Base-by-base conservation (phyloP, 192 early-diverging fungal species). In the Mortierella claussenii region DNA sequence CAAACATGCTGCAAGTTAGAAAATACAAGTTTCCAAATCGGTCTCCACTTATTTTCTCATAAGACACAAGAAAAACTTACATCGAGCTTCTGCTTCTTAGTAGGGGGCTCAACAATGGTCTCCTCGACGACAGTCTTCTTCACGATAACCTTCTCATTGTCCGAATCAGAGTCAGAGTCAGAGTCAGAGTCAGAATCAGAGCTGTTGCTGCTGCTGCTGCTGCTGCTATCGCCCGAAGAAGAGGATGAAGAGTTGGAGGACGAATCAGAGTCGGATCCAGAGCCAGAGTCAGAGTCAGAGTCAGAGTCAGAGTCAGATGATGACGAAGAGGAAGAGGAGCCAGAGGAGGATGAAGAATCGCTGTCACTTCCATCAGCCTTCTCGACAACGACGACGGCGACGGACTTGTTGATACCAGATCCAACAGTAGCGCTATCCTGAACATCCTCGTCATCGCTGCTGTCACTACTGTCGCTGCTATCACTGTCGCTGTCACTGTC, bases 21-120 rank as follows among this genome's bases (percentile, higher is more conserved):
- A 56, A 45, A 26, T 4, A 30, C 46, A 33, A 55, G 54, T 27
- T 23, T 27, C 17, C 3, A 18, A 36, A n/a, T n/a, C n/a, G n/a
- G n/a, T n/a, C n/a, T n/a, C n/a, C n/a, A n/a, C n/a, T n/a, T n/a
- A n/a, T n/a, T n/a, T n/a, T n/a, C n/a, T n/a, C n/a, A 40, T 40
- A 40, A 40, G 8, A 40, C 13, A 10, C 7, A 40, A 13, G 13
- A 40, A 40, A 40, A 10, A 40, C 31, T 20, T 55, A 67, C 69
- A 26, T 81, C 79, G 20, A 66, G 66, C 62, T 74, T 80, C 56
- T 73, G 82, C 64, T 81, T 89, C 49, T 83, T 82, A 33, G 74
- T 56, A 21, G 75, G 63, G 31, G 65, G 66, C 20, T 55, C 56
- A 13, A 52, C 34, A 37, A 59, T 11, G 24, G 63, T 47, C 20